A percentile compares a stretch with the other conserved stretches of the same genome.
These are phyloP conservation scores for Verticillium nonalfalfae DNA, from an alignment of 2,329 filamentous ascomycete genomes.

Conservation along the genomic window DNA sequence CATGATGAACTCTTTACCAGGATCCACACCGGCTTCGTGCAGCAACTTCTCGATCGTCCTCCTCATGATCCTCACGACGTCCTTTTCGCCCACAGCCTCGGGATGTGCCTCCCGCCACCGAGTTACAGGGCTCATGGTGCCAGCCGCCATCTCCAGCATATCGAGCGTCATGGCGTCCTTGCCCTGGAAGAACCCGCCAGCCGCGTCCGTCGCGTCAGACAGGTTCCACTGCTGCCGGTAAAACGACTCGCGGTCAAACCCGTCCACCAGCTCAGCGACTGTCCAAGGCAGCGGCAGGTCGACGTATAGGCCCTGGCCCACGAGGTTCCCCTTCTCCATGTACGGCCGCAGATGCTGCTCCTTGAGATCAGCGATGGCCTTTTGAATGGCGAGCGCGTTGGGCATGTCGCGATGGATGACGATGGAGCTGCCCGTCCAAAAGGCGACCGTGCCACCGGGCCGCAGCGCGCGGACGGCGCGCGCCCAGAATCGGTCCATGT, in stretches of 20 bases:
- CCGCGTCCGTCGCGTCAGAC: conserved; percentile 12
- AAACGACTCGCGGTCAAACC: conserved; percentile 32
- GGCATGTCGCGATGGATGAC: conserved; percentile 24
- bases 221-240: conserved; percentile 35
- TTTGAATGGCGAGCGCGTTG: conserved; percentile 33
- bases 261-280: conserved; percentile 18
- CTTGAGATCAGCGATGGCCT: conserved; percentile 28
- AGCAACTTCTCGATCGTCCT: conserved; percentile 18
- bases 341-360: conserved; percentile 28
- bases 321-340: conserved; percentile 31
- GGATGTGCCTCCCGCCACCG: conserved; percentile 40
- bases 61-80: conserved; percentile 24
- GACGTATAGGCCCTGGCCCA: conserved; percentile 32
- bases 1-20: conserved; percentile 22
- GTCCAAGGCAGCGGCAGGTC: conserved; percentile 44
- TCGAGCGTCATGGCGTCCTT: conserved; percentile 19
- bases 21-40: conserved; percentile 25
- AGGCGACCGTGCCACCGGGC: conserved; percentile 46
- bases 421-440: conserved; percentile 35
- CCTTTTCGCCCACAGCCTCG: conserved; percentile 27
- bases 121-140: conserved; percentile 30
- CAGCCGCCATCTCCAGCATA: conserved; percentile 25
- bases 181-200: conserved; percentile 19
- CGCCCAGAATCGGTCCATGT: conserved; percentile 43
- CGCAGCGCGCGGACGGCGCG: conserved; percentile 37